Evolutionary conservation across 345 rosid species (phyloP).

Genomic region (Combretum micranthum): DNA sequence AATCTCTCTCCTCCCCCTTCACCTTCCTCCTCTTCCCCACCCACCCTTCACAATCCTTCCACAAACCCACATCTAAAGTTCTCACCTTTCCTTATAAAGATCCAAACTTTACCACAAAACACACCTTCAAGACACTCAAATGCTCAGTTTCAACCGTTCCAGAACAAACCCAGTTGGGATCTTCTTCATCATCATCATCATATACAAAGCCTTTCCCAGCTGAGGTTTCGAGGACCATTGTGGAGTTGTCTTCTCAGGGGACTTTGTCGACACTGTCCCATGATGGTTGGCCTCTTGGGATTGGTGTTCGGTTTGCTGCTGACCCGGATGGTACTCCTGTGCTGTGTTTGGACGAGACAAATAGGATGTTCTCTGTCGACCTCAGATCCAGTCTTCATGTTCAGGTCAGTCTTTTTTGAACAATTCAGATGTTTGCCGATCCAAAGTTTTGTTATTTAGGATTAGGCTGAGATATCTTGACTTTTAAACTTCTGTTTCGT

Average conservation of each 20-base stretch:
- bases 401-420: conserved; percentile 37
- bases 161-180: conserved; percentile 19
- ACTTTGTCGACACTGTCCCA: conserved; percentile 59
- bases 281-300: conserved; percentile 71
- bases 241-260: conserved; percentile 72
- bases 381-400: conserved; percentile 78
- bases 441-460: not conserved
- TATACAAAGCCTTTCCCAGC: conserved; percentile 65
- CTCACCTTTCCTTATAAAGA: conserved; percentile 22
- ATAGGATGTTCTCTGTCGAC: conserved; percentile 33
- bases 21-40: not conserved
- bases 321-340: conserved; percentile 76
- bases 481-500: too few relatives aligned
- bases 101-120: not conserved
- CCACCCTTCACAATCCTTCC: conserved; percentile 23
- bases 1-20: conserved; percentile 33
- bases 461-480: too few relatives aligned
- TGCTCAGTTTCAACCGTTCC: conserved; percentile 55
- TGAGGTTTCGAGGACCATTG: conserved; percentile 77
- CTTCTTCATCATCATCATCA: conserved; percentile 4
- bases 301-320: conserved; percentile 80
- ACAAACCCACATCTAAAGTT: conserved; percentile 28
- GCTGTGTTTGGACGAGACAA: conserved; percentile 39
- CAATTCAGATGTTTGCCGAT: not conserved
- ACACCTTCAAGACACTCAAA: conserved; percentile 21